Percentiles rank a stretch among this genome's conserved stretches.
Evolutionary conservation across 768 basidiomycete genomes (phyloP).

Genomic region (Tulasnella sp.): DNA sequence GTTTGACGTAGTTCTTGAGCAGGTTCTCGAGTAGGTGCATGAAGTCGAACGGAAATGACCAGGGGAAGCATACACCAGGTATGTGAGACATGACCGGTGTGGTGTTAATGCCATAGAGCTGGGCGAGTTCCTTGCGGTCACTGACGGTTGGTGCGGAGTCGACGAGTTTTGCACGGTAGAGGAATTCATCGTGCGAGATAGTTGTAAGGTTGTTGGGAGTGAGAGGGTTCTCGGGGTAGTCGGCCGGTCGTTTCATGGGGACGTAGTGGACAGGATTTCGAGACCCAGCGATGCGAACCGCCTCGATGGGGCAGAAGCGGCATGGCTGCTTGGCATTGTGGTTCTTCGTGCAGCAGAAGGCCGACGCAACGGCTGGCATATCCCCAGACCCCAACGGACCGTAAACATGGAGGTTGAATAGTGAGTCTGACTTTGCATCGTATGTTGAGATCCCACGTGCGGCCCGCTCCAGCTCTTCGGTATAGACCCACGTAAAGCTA

Average conservation of each 20-base stretch:
- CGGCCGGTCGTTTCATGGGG: conserved; percentile 26
- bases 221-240: background rate
- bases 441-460: conserved; percentile 38
- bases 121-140: conserved; percentile 30
- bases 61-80: conserved; percentile 37
- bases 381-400: conserved; percentile 36
- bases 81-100: conserved; percentile 37
- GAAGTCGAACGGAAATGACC: conserved; percentile 47
- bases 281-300: conserved; percentile 37
- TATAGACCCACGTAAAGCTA: conserved; percentile 40
- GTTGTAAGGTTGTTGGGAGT: background rate
- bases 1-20: conserved; percentile 39
- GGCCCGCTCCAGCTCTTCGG: conserved; percentile 39
- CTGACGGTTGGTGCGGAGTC: conserved; percentile 24
- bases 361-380: conserved; percentile 37
- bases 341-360: conserved; percentile 42
- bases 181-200: background rate
- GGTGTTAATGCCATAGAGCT: conserved; percentile 39
- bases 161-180: background rate
- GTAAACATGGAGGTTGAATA: conserved; percentile 37
- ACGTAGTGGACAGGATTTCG: conserved; percentile 32
- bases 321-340: conserved; percentile 41
- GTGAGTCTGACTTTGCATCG: conserved; percentile 31
- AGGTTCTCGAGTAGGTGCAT: conserved; percentile 52
- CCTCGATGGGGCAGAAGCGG: conserved; percentile 31